phyloP scores from a whole-genome alignment of 148 eudicot species.

The Camellia granthamiana region DNA sequence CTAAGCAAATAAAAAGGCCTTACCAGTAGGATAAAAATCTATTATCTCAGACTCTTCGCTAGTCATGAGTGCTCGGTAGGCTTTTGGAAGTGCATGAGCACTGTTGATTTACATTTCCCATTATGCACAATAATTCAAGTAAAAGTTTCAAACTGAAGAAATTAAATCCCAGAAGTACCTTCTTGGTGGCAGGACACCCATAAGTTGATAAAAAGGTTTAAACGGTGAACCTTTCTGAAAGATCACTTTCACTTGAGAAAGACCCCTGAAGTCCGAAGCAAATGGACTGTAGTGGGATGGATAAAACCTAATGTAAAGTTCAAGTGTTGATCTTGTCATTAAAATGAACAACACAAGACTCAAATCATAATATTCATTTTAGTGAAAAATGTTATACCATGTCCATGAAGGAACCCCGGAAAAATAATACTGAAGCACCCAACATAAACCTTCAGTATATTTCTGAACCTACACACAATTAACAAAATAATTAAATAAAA shows the following conservation, averaged over 20 bases:
- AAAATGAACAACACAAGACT: not conserved
- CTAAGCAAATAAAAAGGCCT: no score
- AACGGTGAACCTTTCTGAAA: conserved; percentile 51
- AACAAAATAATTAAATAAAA: not conserved
- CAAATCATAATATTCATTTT: not conserved
- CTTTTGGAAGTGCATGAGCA: no score
- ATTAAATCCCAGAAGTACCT: conserved; percentile 28
- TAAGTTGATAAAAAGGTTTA: conserved; percentile 58
- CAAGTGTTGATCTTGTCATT: not conserved
- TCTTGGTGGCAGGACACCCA: conserved; percentile 63
- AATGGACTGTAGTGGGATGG: conserved; percentile 49
- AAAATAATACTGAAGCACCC: conserved; percentile 11
- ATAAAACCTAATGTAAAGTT: conserved; percentile 60
- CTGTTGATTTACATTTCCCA: no score
- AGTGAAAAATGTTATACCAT: conserved; percentile 21
- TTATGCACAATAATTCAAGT: no score
- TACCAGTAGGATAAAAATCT: no score
- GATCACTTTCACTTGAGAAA: conserved; percentile 27
- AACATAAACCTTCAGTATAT: conserved; percentile 48
- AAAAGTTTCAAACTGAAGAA: no score
- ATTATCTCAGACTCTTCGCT: no score
- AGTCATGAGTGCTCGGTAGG: no score
- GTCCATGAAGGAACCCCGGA: conserved; percentile 49
- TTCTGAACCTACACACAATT: conserved; percentile 33
- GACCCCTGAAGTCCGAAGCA: conserved; percentile 59